A percentile compares a stretch with the other conserved stretches of the same genome.
Conservation (phyloP, 768 basidiomycete genomes). For the Suillus decipiens region DNA sequence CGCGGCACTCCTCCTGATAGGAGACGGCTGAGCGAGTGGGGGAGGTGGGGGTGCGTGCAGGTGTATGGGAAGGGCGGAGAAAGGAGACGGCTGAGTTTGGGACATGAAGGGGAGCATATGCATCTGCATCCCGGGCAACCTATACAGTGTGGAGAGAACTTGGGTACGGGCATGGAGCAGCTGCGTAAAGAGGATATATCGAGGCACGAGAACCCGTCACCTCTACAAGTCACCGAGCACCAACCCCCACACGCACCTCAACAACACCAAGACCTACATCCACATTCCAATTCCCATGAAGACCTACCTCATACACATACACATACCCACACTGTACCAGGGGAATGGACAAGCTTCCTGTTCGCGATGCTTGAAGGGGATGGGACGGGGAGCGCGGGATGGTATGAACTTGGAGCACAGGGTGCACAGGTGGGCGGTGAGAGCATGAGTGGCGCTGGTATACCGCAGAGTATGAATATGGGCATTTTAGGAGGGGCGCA, state of each 20-base stretch:
- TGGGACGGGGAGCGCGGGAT: constrained; percentile 21
- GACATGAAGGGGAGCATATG: background rate
- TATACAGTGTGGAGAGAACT: background rate
- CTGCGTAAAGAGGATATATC: background rate
- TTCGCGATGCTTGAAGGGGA: constrained; percentile 37
- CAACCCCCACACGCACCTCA: background rate
- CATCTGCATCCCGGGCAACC: background rate
- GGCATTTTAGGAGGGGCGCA: background rate
- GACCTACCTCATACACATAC: background rate
- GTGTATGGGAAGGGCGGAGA: background rate
- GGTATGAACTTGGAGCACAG: constrained; percentile 32
- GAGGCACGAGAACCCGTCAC: background rate
- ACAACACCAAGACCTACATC: background rate
- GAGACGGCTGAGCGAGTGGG: constrained; percentile 32
- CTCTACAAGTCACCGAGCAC: background rate
- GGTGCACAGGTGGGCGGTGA: background rate
- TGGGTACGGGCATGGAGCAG: background rate
- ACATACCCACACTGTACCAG: constrained; percentile 7
- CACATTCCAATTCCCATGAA: constrained; percentile 8
- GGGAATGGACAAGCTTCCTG: constrained; percentile 36
- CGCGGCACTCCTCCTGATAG: constrained; percentile 35
- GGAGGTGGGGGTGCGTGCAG: constrained; percentile 16
- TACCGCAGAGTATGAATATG: constrained; percentile 3
- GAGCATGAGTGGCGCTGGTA: background rate
- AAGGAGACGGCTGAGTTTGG: background rate